phyloP scores from a whole-genome alignment of 202 grass and related monocot species.

The Zizania palustris region DNA sequence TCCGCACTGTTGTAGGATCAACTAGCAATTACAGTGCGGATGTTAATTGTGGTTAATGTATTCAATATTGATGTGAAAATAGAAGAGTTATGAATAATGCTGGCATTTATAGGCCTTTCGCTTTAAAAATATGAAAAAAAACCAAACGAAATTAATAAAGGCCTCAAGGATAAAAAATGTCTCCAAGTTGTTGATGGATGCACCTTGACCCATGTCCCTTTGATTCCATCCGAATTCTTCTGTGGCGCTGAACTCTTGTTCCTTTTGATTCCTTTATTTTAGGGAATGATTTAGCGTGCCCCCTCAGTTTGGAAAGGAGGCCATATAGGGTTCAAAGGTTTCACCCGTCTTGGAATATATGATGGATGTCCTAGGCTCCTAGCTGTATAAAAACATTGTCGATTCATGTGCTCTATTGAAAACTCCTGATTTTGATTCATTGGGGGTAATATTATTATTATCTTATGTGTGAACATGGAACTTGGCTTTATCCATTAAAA shows the following conservation, averaged over 20 bases:
- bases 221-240: background rate
- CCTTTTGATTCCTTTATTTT: background rate
- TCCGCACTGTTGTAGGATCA: too few relatives aligned
- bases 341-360: slow-evolving; percentile 5
- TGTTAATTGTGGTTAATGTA: background rate
- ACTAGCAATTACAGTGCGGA: background rate
- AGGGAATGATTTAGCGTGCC: background rate
- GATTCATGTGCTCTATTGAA: background rate
- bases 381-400: background rate
- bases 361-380: too few relatives aligned
- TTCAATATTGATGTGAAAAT: slow-evolving; percentile 3
- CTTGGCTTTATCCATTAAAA: background rate
- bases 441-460: background rate
- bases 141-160: slow-evolving; percentile 9
- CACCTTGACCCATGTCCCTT: background rate
- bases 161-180: background rate
- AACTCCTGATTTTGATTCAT: background rate
- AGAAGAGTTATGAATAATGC: too few relatives aligned
- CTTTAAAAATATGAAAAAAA: background rate
- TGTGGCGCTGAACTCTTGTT: background rate
- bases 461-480: background rate
- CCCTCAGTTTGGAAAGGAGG: too few relatives aligned
- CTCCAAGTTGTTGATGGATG: background rate
- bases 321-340: background rate
- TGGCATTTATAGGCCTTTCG: background rate